Evolutionary conservation across 2,329 filamentous ascomycete species (phyloP).

Genomic region (Chalaropsis ovoidea): DNA sequence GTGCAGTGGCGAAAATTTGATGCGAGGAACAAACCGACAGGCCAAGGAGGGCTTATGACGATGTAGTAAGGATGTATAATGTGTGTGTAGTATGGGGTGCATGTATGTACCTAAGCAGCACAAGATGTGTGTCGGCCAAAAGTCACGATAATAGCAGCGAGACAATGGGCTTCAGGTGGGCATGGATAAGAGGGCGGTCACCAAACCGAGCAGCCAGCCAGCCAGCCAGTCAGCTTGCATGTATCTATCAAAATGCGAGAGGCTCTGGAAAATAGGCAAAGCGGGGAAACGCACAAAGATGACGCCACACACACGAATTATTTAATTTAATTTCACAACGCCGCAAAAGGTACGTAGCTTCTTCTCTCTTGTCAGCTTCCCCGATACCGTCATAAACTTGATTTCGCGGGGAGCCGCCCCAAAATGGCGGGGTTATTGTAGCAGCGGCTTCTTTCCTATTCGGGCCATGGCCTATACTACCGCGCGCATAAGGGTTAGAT

Average conservation of each 20-base stretch:
- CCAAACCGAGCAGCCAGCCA: not conserved
- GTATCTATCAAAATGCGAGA: not conserved
- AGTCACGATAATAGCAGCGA: conserved; percentile 7
- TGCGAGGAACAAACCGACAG: not conserved
- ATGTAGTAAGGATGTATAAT: conserved; percentile 6
- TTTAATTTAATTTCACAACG: not conserved
- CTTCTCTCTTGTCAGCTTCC: not conserved
- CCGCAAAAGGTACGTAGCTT: not conserved
- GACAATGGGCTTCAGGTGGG: not conserved
- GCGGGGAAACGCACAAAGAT: conserved; percentile 8
- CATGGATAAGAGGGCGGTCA: not conserved
- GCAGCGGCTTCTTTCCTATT: not conserved
- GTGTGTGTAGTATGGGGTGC: not conserved
- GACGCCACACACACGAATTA: not conserved
- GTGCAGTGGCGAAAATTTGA: conserved; percentile 14
- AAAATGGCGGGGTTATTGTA: not conserved
- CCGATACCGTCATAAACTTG: not conserved
- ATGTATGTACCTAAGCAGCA: not conserved
- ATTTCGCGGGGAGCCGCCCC: conserved; percentile 1
- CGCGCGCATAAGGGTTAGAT: not conserved
- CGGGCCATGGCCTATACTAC: not conserved
- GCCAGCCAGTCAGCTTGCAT: too few relatives aligned
- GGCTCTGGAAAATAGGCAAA: not conserved
- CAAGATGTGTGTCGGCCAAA: not conserved
- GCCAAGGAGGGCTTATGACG: conserved; percentile 3